A percentile compares a stretch with the other conserved stretches of the same genome.
Conservation (phyloP, 306 rosid genomes). For the Gastrolobium villosum region DNA sequence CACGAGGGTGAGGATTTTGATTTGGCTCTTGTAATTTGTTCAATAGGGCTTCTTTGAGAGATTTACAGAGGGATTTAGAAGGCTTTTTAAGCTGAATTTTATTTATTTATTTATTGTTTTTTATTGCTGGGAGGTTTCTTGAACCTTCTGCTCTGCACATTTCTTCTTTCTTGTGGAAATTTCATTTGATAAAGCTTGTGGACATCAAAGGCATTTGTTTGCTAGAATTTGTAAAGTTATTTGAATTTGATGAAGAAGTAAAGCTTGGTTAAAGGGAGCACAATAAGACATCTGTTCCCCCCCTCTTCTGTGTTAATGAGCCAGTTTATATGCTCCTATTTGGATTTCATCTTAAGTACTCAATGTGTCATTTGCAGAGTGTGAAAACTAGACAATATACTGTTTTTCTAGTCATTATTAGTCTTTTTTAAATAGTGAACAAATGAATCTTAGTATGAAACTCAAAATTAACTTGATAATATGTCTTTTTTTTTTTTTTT, state of each 20-base stretch:
- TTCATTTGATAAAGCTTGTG: constrained; percentile 15
- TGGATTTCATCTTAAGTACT: neutral
- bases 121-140: constrained; percentile 10
- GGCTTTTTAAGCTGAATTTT: neutral
- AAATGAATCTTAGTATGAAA: constrained; percentile 9
- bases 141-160: neutral
- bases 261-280: constrained; percentile 11
- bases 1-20: constrained; percentile 6
- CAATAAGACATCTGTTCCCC: neutral
- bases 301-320: constrained; percentile 16
- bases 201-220: constrained; percentile 6
- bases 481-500: too few relatives aligned
- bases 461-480: neutral
- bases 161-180: constrained; percentile 19
- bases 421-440: neutral
- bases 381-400: neutral
- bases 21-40: constrained; percentile 31
- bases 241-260: constrained; percentile 35
- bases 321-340: neutral
- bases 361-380: neutral
- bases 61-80: neutral
- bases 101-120: neutral
- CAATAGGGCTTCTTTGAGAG: neutral
- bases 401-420: neutral
- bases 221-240: constrained; percentile 11